Evolutionary conservation across 2,329 filamentous ascomycete species (phyloP).

Genomic region (Cytospora chrysosperma): DNA sequence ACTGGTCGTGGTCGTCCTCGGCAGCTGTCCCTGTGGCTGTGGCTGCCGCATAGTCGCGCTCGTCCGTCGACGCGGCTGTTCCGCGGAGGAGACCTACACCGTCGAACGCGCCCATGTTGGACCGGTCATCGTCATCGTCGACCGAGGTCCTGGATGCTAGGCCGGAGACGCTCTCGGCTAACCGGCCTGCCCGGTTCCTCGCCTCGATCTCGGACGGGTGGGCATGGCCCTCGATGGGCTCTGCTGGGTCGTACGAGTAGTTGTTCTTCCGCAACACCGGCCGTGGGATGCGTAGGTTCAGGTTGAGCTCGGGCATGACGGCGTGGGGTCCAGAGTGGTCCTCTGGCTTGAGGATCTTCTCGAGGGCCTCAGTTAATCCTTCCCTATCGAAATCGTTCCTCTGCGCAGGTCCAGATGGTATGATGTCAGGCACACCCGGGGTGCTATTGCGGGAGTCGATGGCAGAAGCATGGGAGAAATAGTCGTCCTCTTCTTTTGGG

Average conservation of each 20-base stretch:
- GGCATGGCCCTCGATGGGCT: constrained; percentile 21
- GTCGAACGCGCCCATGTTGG: constrained; percentile 1
- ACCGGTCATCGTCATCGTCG: constrained; percentile 24
- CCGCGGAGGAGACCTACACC: constrained; percentile 3
- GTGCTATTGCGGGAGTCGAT: constrained; percentile 24
- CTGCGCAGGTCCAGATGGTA: constrained; percentile 11
- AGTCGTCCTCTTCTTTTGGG: constrained; percentile 20
- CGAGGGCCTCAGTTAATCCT: constrained; percentile 29
- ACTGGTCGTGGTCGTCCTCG: constrained; percentile 3
- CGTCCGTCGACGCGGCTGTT: neutral
- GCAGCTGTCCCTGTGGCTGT: constrained; percentile 15
- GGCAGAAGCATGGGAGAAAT: constrained; percentile 22
- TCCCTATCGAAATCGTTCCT: constrained; percentile 31
- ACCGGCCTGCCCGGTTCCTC: constrained; percentile 36
- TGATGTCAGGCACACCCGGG: constrained; percentile 12
- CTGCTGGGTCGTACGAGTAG: constrained; percentile 22
- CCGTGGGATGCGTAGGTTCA: constrained; percentile 27
- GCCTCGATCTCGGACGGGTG: constrained; percentile 35
- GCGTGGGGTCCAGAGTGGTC: constrained; percentile 22
- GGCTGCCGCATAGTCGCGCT: constrained; percentile 7
- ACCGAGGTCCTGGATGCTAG: constrained; percentile 32
- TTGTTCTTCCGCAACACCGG: constrained; percentile 31
- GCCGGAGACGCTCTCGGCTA: constrained; percentile 35
- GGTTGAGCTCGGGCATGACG: constrained; percentile 2
- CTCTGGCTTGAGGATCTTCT: constrained; percentile 28